Evolutionary conservation across 2,329 filamentous ascomycete species (phyloP), one percentile per base, ranked within the genome.

Genomic region (Zymoseptoria crescenta): DNA sequence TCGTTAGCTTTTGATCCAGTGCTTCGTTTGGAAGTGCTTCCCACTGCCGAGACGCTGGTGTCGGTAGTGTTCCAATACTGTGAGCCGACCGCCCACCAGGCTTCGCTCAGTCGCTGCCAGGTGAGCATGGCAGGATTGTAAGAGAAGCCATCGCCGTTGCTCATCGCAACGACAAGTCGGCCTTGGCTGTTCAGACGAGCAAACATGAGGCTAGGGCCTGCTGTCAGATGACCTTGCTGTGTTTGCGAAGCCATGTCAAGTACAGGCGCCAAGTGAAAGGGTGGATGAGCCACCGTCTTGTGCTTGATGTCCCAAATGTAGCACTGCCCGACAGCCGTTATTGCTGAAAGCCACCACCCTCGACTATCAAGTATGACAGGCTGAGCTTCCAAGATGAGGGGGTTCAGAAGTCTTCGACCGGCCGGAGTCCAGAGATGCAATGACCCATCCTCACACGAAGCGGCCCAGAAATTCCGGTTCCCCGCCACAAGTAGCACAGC

Each of bases 1-100:
- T 62, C 63, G 20, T 29, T 55, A 28, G 59, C 57, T n/a, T 56
- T 58, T 21, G 64, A 56, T 10, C 51, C 55, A 29, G 56, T 50
- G n/a, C 62, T 65, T 2, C 55, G 35, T n/a, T 60, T 63, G 1
- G 54, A 55, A 1, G 85, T 87, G 1, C 89, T 85, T 64, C 91
- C 86, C 45, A 96, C 75, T 55, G 91, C 89, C 53, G 88, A 87
- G 56, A 96, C 85, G 0, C 91, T 91, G 1, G 91, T 91, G 69
- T 96, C 94, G 56, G 91, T 96, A 0, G 91, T 95, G 74, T 99
- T 97, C 95, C 94, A 99, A 73, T 99, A 99, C 72, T 99, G 94
- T 67, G 90, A 96, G 19, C 92, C 92, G 0, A 97, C 91, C 0
- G 93, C 93, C 91, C 94, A 99, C 94, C 94, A 99, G 1, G 90